Conservation (phyloP, 768 basidiomycete species). For the Phylloporus rhodoxanthus region DNA sequence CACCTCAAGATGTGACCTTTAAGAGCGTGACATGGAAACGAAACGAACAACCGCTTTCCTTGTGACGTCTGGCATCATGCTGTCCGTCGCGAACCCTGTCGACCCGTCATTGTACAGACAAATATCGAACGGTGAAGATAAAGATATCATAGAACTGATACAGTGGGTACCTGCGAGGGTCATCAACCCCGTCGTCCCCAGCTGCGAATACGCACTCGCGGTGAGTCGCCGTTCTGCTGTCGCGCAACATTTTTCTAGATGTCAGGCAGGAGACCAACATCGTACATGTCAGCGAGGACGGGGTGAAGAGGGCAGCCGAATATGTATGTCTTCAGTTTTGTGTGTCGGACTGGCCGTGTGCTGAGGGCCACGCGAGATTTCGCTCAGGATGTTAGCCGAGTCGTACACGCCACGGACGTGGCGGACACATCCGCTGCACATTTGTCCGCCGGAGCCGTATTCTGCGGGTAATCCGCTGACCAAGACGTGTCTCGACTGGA, state of each 20-base stretch:
- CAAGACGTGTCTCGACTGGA: conserved; percentile 67
- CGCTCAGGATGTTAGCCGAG: conserved; percentile 49
- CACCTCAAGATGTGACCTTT: not conserved
- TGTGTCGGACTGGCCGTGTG: conserved; percentile 4
- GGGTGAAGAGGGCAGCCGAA: conserved; percentile 61
- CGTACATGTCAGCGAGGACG: conserved; percentile 53
- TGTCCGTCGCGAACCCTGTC: conserved; percentile 13
- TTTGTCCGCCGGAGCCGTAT: conserved; percentile 65
- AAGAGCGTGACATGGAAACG: not conserved
- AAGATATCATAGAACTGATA: not conserved
- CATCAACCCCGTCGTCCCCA: conserved; percentile 55
- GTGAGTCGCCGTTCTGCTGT: conserved; percentile 31
- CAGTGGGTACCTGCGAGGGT: conserved; percentile 4
- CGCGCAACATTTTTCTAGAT: not conserved
- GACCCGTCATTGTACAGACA: not conserved
- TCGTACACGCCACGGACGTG: conserved; percentile 77
- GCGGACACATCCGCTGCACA: conserved; percentile 63
- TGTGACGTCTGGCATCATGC: conserved; percentile 8
- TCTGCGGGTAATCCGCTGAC: conserved; percentile 47
- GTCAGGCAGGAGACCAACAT: conserved; percentile 48
- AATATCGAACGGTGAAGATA: not conserved
- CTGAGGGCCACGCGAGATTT: conserved; percentile 45
- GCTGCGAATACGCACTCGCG: conserved; percentile 51
- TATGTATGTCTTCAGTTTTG: conserved; percentile 39
- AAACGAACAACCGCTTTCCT: conserved; percentile 3